Evolutionary conservation across 495 filamentous ascomycete species (phyloP).

Genomic region (Hypomontagnella monticulosa): DNA sequence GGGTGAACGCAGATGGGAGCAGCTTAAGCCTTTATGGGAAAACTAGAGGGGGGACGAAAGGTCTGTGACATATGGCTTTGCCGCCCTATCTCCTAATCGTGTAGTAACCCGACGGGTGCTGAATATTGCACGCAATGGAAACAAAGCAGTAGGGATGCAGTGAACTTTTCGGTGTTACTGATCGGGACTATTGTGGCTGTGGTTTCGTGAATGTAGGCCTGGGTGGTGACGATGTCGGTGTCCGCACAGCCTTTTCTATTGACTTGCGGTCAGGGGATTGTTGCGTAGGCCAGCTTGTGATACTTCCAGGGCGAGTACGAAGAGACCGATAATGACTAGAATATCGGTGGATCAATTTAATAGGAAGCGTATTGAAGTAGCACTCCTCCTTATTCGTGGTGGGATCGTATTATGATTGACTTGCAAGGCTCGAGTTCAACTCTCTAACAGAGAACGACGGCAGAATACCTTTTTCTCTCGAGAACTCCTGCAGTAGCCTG

Average conservation of each 20-base stretch:
- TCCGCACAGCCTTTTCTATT: slow-evolving; percentile 11
- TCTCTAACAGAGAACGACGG: slow-evolving; percentile 41
- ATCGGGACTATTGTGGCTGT: slow-evolving; percentile 1
- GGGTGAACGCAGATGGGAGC: slow-evolving; percentile 49
- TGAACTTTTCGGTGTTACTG: background rate
- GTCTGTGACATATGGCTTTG: slow-evolving; percentile 34
- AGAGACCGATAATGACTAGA: slow-evolving; percentile 14
- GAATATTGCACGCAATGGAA: background rate
- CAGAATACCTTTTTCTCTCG: slow-evolving; percentile 48
- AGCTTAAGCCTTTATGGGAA: slow-evolving; percentile 45
- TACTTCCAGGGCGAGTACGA: slow-evolving; percentile 33
- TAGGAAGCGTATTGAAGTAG: slow-evolving; percentile 51
- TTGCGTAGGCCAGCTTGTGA: slow-evolving; percentile 19
- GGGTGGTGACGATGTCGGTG: slow-evolving; percentile 5
- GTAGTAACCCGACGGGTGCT: slow-evolving; percentile 18
- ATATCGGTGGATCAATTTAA: slow-evolving; percentile 43
- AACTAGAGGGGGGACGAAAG: slow-evolving; percentile 38
- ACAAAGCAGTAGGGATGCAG: background rate
- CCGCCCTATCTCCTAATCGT: slow-evolving; percentile 44
- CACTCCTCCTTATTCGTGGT: slow-evolving; percentile 37
- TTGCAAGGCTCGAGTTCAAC: slow-evolving; percentile 44
- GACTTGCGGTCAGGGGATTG: slow-evolving; percentile 5
- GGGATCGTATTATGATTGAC: slow-evolving; percentile 34
- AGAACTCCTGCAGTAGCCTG: slow-evolving; percentile 88
- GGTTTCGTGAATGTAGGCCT: slow-evolving; percentile 3